Evolutionary conservation across 1,284 basidiomycete genomes (phyloP), one percentile per base, ranked within the genome.

Genomic region (Golubevia sp.): DNA sequence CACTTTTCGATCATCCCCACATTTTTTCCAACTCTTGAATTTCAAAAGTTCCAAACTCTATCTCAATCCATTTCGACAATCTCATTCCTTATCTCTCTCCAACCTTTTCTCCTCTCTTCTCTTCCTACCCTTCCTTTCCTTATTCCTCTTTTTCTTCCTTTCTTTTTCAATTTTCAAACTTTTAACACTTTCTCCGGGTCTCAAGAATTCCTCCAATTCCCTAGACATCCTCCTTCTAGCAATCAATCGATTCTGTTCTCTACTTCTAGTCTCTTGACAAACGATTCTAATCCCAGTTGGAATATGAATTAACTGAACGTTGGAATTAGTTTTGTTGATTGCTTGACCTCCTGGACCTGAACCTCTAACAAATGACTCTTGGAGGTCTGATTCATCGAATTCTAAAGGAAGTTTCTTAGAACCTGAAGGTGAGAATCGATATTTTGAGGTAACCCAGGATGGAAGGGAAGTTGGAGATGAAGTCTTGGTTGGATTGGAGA

Each of bases 321-420:
- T 77, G 49, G 66, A 75, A 20, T 71, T 68, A 25, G 73, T 65
- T 68, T 79, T 82, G 66, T 83, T 83, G 67, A 83, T 80, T 1
- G 76, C 76, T 63, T 83, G 81, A 1, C 81, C 81, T 11, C 81
- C 81, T 0, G 76, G 74, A 0, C 81, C 81, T 0, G 70, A 73
- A 20, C 81, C 81, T 6, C 80, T 71, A n/a, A 76, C 71, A 56
- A 83, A 83, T 21, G 70, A 70, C 63, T 83, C 80, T 1, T 63
- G 48, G 0, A 83, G 64, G 21, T 83, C 59, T 15, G 56, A 52
- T 61, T 79, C 76, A 63, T 80, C 74, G 18, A 83, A 67, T 7
- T 59, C 59, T 11, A 79, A 57, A 3, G 79, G 79, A 58, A 69
- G 68, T 60, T 77, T 79, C 61, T 73, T 75, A 0, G 73, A 68